phyloP scores from a whole-genome alignment of 164 flowering plant genomes.

The Annona cherimola region DNA sequence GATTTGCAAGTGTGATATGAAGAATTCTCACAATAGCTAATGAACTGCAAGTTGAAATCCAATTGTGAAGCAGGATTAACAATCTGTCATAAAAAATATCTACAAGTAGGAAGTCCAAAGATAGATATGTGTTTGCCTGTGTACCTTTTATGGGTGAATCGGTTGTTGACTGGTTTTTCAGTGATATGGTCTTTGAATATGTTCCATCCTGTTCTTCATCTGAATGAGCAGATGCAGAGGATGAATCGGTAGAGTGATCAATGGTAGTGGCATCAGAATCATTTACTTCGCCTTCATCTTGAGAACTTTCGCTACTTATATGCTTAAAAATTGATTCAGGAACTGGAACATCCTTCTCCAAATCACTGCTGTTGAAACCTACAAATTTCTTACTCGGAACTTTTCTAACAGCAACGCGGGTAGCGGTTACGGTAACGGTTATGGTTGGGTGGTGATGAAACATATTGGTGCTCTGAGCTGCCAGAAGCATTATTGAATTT shows the following conservation, averaged over 20 bases:
- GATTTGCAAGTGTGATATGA: too few species aligned
- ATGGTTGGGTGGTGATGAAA: conserved; percentile 7
- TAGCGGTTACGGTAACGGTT: not conserved
- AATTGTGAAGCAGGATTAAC: not conserved
- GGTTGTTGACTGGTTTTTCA: conserved; percentile 6
- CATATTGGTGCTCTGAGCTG: conserved; percentile 1
- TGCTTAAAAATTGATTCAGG: conserved; percentile 36
- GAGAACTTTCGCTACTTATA: conserved; percentile 39
- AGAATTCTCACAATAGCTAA: not conserved
- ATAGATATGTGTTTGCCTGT: not conserved
- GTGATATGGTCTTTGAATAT: not conserved
- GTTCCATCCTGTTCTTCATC: conserved; percentile 28
- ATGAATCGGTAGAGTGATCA: conserved; percentile 42
- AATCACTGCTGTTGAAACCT: conserved; percentile 26
- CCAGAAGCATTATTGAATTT: conserved; percentile 14
- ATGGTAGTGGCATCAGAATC: conserved; percentile 43
- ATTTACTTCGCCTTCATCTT: conserved; percentile 25
- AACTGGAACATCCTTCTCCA: conserved; percentile 32
- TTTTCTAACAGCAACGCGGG: conserved; percentile 16
- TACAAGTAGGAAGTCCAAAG: not conserved
- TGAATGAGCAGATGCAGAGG: conserved; percentile 38
- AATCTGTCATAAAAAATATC: not conserved
- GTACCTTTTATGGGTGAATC: conserved; percentile 34
- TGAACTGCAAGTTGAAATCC: not conserved
- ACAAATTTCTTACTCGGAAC: conserved; percentile 10